A percentile compares a stretch with the other conserved stretches of the same genome.
These are phyloP conservation scores for Camelina laxa DNA, from an alignment of 345 rosid species.

Conservation along the genomic window DNA sequence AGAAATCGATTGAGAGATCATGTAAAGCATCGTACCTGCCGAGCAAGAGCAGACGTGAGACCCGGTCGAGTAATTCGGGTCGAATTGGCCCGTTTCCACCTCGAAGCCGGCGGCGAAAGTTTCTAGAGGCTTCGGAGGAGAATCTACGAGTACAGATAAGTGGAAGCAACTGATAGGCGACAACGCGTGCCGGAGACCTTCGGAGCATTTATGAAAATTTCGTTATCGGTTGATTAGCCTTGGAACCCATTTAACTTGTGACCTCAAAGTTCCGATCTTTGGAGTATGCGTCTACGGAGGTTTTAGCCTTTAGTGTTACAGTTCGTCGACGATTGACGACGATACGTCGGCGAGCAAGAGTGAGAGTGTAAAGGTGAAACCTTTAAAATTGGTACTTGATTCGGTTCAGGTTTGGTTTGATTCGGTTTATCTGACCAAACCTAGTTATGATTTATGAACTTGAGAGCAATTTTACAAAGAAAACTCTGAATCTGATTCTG, in stretches of 20 bases:
- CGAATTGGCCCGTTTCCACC: slow-evolving; percentile 59
- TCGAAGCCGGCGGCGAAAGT: slow-evolving; percentile 58
- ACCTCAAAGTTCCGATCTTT: not conserved
- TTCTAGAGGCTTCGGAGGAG: slow-evolving; percentile 48
- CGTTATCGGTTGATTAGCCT: slow-evolving; percentile 18
- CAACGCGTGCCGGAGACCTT: slow-evolving; percentile 37
- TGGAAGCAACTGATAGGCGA: slow-evolving; percentile 42
- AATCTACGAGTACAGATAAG: slow-evolving; percentile 39
- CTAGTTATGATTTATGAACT: no score
- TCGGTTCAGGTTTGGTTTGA: not conserved
- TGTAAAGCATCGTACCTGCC: slow-evolving; percentile 66
- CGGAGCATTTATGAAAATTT: slow-evolving; percentile 48
- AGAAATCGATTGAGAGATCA: slow-evolving; percentile 59
- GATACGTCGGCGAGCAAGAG: slow-evolving; percentile 29
- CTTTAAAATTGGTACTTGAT: not conserved
- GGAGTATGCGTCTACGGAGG: not conserved
- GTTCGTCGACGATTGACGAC: slow-evolving; percentile 29
- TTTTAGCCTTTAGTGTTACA: not conserved
- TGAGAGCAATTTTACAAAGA: slow-evolving; percentile 14
- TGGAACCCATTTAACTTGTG: slow-evolving; percentile 18
- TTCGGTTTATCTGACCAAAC: no score
- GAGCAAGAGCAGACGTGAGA: slow-evolving; percentile 70
- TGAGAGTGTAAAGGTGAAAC: slow-evolving; percentile 21
- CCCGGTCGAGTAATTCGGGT: slow-evolving; percentile 66
- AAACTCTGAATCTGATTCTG: slow-evolving; percentile 17